Conservation (phyloP, 1,139 yeast genomes). For the Saccharomycopsis hybrid region DNA sequence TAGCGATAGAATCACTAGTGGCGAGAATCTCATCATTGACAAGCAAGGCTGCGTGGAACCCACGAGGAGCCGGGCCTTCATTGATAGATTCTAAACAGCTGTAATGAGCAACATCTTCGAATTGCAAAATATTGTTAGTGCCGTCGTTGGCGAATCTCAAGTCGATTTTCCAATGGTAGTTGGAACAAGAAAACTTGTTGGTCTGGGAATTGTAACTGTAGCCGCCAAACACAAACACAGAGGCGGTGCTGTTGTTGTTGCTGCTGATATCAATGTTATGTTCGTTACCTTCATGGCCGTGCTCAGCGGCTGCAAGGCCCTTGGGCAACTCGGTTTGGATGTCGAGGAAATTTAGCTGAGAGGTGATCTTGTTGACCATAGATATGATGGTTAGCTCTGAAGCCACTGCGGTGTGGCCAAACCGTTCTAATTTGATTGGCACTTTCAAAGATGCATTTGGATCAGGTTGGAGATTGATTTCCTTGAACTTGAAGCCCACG, state of each 20-base stretch:
- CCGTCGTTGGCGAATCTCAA: constrained; percentile 33
- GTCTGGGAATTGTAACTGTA: constrained; percentile 21
- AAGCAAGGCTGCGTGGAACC: constrained; percentile 29
- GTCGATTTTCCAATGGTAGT: constrained; percentile 44
- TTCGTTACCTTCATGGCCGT: neutral
- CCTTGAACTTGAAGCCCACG: constrained; percentile 31
- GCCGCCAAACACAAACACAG: constrained; percentile 15
- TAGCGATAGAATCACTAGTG: neutral
- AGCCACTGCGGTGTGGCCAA: constrained; percentile 35
- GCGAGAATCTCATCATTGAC: neutral
- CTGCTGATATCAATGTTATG: no score
- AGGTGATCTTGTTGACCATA: neutral
- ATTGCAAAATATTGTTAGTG: constrained; percentile 29
- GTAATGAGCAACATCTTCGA: constrained; percentile 30
- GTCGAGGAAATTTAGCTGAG: neutral
- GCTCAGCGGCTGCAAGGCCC: no score
- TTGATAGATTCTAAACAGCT: constrained; percentile 19
- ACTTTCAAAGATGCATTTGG: constrained; percentile 33
- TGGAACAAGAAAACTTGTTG: constrained; percentile 33
- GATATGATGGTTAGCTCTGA: neutral
- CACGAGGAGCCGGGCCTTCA: constrained; percentile 31
- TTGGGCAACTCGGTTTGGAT: no score
- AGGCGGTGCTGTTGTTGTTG: no score
- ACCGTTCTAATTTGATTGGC: constrained; percentile 38
- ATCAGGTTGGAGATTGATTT: constrained; percentile 34